Base-by-base conservation (phyloP, 352 stramenopile species). In the Pythium aphanidermatum region DNA sequence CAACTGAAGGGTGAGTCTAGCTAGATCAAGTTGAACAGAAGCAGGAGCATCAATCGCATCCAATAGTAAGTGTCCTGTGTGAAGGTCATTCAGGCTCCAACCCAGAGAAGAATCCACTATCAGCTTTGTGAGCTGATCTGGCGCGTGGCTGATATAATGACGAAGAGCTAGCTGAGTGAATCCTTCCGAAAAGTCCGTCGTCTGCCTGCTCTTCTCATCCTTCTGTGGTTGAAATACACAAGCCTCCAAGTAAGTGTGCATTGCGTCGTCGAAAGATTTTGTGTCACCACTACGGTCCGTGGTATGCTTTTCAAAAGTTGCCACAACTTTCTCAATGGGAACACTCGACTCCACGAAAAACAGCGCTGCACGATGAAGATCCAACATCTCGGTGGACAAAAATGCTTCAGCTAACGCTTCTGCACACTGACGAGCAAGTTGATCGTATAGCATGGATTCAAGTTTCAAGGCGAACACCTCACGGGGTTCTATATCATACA, bases 381-480 rank as follows among this genome's bases (percentile, higher is more conserved):
- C 80, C 3, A 63, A 74, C 48, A 74, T 68, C 13, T 67, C 47
- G 24, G 56, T 40, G 6, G 60, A 74, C 34, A 80, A 68, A 46
- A 90, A 93, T 24, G 84, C 51, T 11, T 55, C 41, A 2, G 81
- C 81, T 16, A 93, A 49, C 26, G 81, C 70, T 12, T 64, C 62
- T 4, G 78, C 81, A 43, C 76, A 90, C 33, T 83, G 65, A 30
- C 67, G 67, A 6, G 81, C 81, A 17, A 93, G 71, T 5, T 61
- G 58, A 48, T 91, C 74, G 46, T 93, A 93, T 30, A 89, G 51
- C 19, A 73, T 66, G 4, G 74, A 89, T 41, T 93, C 81, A 7
- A 93, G 58, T 37, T 83, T 63, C 30, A 91, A 43, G 13, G 75
- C 70, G 34, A 81, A 35, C 39, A 46, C 51, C 31, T 35, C 11